These are phyloP conservation scores for Fomitopsis betulina DNA, from an alignment of 1,284 basidiomycete genomes.

Conservation along the genomic window DNA sequence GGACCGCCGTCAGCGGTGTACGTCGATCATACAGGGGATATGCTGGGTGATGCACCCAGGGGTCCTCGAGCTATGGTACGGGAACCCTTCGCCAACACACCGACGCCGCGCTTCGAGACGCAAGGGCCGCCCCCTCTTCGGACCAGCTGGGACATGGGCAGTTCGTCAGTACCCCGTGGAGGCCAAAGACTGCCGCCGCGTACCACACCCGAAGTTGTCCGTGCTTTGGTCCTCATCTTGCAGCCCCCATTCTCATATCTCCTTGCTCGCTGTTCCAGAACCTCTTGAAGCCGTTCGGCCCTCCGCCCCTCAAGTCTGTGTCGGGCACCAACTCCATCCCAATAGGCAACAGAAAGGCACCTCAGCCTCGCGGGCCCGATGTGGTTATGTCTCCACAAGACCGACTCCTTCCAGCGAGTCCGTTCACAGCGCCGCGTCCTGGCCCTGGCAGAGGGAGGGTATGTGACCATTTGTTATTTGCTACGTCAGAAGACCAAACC, in stretches of 20 bases:
- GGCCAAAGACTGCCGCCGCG: neutral
- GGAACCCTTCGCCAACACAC: neutral
- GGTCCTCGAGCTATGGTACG: constrained; percentile 36
- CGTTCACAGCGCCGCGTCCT: neutral
- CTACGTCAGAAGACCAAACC: neutral
- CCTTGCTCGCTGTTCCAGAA: neutral
- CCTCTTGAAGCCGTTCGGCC: neutral
- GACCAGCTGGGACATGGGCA: neutral
- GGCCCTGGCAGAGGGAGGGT: neutral
- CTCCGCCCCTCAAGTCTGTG: neutral
- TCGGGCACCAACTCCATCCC: constrained; percentile 11
- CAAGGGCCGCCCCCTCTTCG: constrained; percentile 2
- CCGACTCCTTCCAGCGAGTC: neutral
- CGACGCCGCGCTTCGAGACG: constrained; percentile 3
- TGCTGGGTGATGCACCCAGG: constrained; percentile 24
- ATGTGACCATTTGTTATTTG: neutral
- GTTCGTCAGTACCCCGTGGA: neutral
- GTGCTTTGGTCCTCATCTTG: neutral
- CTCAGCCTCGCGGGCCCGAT: neutral
- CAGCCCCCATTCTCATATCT: neutral
- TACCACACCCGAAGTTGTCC: constrained; percentile 1
- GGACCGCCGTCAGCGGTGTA: constrained; percentile 17
- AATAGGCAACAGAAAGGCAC: constrained; percentile 6
- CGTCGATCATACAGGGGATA: constrained; percentile 24
- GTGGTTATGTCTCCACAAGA: neutral